These are phyloP conservation scores for Suillus decipiens DNA, from an alignment of 768 basidiomycete genomes.

Conservation along the genomic window DNA sequence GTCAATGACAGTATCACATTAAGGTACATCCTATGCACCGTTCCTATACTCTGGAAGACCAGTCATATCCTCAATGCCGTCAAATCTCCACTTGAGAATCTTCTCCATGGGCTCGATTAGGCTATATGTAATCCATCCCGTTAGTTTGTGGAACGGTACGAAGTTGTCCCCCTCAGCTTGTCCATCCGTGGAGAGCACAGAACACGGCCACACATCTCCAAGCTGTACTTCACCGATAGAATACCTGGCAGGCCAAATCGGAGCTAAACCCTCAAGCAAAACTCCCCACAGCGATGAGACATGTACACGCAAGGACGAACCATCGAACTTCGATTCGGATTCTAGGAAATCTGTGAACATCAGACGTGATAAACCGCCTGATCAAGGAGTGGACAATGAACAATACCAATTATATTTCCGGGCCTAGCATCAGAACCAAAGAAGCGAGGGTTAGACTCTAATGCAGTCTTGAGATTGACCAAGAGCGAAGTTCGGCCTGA, in stretches of 20 bases:
- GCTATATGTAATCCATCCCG: constrained; percentile 91
- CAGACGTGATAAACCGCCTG: not conserved
- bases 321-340: constrained; percentile 47
- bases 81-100: constrained; percentile 77
- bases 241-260: constrained; percentile 86
- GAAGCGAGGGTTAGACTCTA: constrained; percentile 61
- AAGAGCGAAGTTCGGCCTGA: constrained; percentile 84
- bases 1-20: not conserved
- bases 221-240: constrained; percentile 68
- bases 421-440: constrained; percentile 79
- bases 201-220: constrained; percentile 94
- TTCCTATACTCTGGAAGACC: constrained; percentile 96
- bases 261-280: constrained; percentile 78
- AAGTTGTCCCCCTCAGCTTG: constrained; percentile 61
- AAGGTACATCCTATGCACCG: constrained; percentile 44
- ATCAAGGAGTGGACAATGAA: constrained; percentile 8
- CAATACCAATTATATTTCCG: constrained; percentile 77
- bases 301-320: constrained; percentile 52
- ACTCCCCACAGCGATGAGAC: constrained; percentile 79
- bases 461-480: constrained; percentile 68
- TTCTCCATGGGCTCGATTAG: constrained; percentile 83
- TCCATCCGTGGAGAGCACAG: constrained; percentile 40
- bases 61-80: constrained; percentile 82
- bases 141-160: constrained; percentile 96
- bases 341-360: constrained; percentile 64